Percentiles rank a stretch among this genome's conserved stretches.
Conservation (phyloP, 2,329 filamentous ascomycete species). For the Colletotrichum tanaceti region DNA sequence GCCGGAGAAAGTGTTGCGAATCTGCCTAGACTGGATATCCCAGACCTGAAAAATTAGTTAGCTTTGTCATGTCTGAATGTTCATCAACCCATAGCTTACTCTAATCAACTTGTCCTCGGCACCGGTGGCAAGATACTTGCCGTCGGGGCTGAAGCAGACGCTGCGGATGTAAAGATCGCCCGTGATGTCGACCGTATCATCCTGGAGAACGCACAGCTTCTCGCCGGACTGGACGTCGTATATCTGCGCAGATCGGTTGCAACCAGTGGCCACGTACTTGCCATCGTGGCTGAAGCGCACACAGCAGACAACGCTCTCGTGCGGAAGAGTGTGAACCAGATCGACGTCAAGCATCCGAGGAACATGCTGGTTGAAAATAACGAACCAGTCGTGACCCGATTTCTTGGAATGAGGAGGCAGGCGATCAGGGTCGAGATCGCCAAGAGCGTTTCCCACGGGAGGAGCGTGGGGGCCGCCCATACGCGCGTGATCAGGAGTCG, state of each 20-base stretch:
- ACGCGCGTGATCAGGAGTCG: slow-evolving; percentile 75
- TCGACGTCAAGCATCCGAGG: slow-evolving; percentile 93
- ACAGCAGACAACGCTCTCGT: slow-evolving; percentile 98
- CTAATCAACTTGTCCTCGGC: slow-evolving; percentile 98
- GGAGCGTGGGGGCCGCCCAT: slow-evolving; percentile 57
- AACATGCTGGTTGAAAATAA: slow-evolving; percentile 93
- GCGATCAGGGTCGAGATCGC: slow-evolving; percentile 87
- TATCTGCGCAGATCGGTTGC: slow-evolving; percentile 99
- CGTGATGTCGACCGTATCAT: slow-evolving; percentile 85
- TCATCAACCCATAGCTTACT: slow-evolving; percentile 64
- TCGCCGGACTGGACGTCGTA: slow-evolving; percentile 91
- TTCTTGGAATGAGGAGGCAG: slow-evolving; percentile 90
- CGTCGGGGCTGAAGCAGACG: slow-evolving; percentile 98
- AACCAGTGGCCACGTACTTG: slow-evolving; percentile 95
- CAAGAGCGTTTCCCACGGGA: slow-evolving; percentile 73
- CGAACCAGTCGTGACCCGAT: slow-evolving; percentile 92
- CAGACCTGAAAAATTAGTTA: slow-evolving; percentile 73
- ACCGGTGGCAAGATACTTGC: slow-evolving; percentile 91
- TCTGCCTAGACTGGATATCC: slow-evolving; percentile 87
- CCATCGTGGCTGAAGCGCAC: slow-evolving; percentile 97
- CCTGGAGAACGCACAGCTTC: slow-evolving; percentile 90
- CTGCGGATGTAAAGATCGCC: slow-evolving; percentile 97
- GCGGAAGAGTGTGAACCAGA: slow-evolving; percentile 89
- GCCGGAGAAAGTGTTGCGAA: slow-evolving; percentile 93
- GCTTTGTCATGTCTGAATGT: background rate